phyloP scores from a whole-genome alignment of 192 early-diverging fungal species.

The Phycomyces nitens region DNA sequence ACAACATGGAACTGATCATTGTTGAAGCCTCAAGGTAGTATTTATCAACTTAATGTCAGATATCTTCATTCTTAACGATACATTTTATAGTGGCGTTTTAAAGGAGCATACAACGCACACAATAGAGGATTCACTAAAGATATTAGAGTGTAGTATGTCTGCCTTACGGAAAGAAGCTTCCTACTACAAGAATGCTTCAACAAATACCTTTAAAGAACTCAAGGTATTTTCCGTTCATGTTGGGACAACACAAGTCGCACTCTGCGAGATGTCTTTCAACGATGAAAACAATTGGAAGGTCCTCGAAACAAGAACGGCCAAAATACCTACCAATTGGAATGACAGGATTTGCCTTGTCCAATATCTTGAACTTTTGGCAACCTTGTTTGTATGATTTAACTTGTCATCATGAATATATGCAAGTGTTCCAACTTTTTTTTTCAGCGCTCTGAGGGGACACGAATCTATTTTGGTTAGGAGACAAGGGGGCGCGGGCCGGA shows the following conservation, averaged over 20 bases:
- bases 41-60: neutral
- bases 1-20: slow-evolving; percentile 10
- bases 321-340: slow-evolving; percentile 4
- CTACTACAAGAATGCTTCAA: neutral
- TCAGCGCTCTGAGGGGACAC: too few relatives aligned
- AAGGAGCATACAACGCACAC: slow-evolving; percentile 2
- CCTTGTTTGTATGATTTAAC: slow-evolving; percentile 6
- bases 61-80: neutral
- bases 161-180: neutral
- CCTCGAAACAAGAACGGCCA: slow-evolving; percentile 4
- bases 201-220: slow-evolving; percentile 2
- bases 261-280: slow-evolving; percentile 8
- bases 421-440: neutral
- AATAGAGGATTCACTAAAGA: slow-evolving; percentile 2
- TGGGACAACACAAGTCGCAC: slow-evolving; percentile 1
- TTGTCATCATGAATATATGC: neutral
- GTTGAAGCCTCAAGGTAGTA: slow-evolving; percentile 12
- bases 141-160: slow-evolving; percentile 8
- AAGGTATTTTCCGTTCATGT: slow-evolving; percentile 3
- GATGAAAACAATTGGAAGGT: slow-evolving; percentile 3
- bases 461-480: too few relatives aligned
- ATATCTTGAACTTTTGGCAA: slow-evolving; percentile 9
- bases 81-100: slow-evolving; percentile 8
- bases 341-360: neutral
- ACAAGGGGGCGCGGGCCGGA: too few relatives aligned